Evolutionary conservation across 139 green algal genomes (phyloP), one percentile per base, ranked within the genome.

Genomic region (Auxenochlorella protothecoides): DNA sequence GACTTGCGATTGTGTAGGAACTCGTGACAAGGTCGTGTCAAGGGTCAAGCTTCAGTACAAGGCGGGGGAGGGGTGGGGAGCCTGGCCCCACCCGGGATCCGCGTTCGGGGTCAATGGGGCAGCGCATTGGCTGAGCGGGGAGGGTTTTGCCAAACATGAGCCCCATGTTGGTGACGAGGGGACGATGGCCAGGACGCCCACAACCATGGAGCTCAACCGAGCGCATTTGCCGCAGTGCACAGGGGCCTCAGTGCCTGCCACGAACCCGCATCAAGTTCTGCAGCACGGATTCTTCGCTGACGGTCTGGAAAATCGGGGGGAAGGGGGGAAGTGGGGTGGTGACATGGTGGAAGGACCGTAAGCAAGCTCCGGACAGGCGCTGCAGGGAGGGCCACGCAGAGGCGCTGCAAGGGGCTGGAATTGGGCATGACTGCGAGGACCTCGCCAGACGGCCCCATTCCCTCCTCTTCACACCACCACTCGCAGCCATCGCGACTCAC

Each of bases 221-320:
- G 59, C 70, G 14, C 12, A 57, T 57, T 8, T 59, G 51, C 13
- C 14, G 3, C 15, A 27, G 6, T 60, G 4, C 11, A 6, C 6
- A 13, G 3, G 15, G 53, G 5, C n/a, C 2, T 77, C 67, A 78
- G 27, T 78, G 73, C 59, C 73, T 27, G 27, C 60, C 60, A 5
- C 73, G 66, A 2, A 78, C 67, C n/a, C 70, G 65, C 53, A 68
- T 53, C 67, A 82, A 52, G 44, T 75, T 75, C 53, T 79, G 77
- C 55, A 82, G 63, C 53, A 82, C 72, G 5, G 65, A 27, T 51
- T 82, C 77, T n/a, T 82, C 77, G 4, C 53, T 70, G 6, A 82
- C 76, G 52, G 55, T 69, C 77, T 79, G 76, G 62, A 75, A 51
- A 51, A 5, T 11, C 55, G 5, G 51, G n/a, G 14, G 7, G 3